Conservation (phyloP, 208 protist genomes). For the Wallacemonas sp. region DNA sequence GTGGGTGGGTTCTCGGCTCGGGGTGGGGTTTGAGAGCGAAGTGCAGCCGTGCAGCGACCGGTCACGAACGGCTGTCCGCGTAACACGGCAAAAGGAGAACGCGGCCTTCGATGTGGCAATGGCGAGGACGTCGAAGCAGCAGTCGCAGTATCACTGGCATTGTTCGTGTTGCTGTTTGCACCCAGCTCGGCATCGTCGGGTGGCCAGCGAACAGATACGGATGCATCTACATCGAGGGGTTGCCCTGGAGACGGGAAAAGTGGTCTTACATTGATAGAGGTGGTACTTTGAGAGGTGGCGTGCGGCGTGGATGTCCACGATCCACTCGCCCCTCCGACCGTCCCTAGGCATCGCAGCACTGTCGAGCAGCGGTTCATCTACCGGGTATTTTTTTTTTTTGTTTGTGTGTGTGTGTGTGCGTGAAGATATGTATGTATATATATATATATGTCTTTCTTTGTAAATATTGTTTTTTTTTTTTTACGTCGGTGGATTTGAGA, state of each 20-base stretch:
- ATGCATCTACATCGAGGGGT: not conserved
- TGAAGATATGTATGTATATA: not conserved
- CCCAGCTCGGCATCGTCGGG: not conserved
- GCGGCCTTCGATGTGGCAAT: slow-evolving; percentile 20
- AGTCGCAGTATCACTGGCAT: too few species aligned
- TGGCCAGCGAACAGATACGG: not conserved
- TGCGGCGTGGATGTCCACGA: too few species aligned
- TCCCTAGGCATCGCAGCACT: not conserved
- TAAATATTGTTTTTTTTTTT: not conserved
- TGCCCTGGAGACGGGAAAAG: not conserved
- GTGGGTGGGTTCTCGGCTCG: not conserved
- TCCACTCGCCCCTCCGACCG: not conserved
- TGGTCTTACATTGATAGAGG: not conserved
- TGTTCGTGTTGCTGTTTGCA: too few species aligned
- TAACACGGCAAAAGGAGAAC: slow-evolving; percentile 73
- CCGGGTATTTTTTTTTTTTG: not conserved
- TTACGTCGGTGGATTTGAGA: too few species aligned
- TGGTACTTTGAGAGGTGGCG: too few species aligned
- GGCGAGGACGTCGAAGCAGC: too few species aligned
- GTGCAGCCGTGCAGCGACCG: slow-evolving; percentile 36
- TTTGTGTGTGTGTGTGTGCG: not conserved
- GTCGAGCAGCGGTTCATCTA: slow-evolving; percentile 3
- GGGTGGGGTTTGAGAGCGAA: slow-evolving; percentile 21
- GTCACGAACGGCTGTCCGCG: slow-evolving; percentile 36
- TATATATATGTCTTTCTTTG: not conserved